A percentile compares a stretch with the other conserved stretches of the same genome.
Conservation (phyloP, 2,329 filamentous ascomycete genomes). For the Aspergillus quadrilineatus region DNA sequence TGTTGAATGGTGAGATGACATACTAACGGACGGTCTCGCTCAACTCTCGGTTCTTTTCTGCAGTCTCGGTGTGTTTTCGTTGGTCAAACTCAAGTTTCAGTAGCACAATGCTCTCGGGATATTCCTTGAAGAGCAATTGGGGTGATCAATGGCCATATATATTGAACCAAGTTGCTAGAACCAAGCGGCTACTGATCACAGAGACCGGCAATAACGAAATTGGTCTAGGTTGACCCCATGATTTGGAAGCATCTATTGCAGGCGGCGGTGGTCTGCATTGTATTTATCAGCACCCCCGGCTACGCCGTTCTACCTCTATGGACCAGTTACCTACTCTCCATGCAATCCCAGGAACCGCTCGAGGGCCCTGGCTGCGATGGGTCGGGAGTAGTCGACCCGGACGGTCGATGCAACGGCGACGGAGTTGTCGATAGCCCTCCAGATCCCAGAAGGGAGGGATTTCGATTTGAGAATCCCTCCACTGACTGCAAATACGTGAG, state of each 20-base stretch:
- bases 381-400: constrained; percentile 28
- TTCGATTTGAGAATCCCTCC: constrained; percentile 34
- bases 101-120: neutral
- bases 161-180: neutral
- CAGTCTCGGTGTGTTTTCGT: neutral
- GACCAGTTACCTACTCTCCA: neutral
- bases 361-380: constrained; percentile 27
- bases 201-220: neutral
- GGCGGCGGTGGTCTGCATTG: constrained; percentile 15
- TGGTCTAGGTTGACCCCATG: constrained; percentile 3
- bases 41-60: neutral
- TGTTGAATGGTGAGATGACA: too few species aligned
- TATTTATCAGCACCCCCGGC: constrained; percentile 11
- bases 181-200: neutral
- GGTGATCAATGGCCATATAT: too few species aligned
- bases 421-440: constrained; percentile 25
- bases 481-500: constrained; percentile 32
- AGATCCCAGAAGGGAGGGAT: constrained; percentile 25
- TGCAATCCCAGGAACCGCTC: constrained; percentile 13
- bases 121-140: neutral
- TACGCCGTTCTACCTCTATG: constrained; percentile 6
- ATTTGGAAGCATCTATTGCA: constrained; percentile 16
- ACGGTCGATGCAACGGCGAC: constrained; percentile 28
- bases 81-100: neutral
- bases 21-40: neutral